phyloP scores from a whole-genome alignment of 2,329 filamentous ascomycete species.

The Talaromyces sp. region DNA sequence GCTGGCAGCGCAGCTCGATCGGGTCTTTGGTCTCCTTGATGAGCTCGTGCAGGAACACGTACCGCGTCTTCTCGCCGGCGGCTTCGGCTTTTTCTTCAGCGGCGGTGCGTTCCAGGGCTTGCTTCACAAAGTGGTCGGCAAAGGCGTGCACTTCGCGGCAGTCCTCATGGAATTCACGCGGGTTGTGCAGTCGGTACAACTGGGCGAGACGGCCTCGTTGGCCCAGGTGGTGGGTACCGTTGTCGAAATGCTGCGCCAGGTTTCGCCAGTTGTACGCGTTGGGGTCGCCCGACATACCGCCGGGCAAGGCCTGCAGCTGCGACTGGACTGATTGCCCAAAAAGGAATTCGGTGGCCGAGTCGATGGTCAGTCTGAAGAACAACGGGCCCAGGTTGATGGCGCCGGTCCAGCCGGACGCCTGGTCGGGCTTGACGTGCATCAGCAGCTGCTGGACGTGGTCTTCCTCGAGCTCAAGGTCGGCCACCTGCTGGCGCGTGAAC shows the following conservation, averaged over 20 bases:
- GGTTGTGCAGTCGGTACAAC: conserved; percentile 5
- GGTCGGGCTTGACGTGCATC: conserved; percentile 61
- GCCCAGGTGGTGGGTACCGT: not conserved
- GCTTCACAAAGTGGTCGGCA: conserved; percentile 7
- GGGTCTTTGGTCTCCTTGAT: conserved; percentile 42
- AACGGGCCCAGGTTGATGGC: conserved; percentile 67
- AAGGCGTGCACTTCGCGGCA: conserved; percentile 5
- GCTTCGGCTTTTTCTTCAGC: not conserved
- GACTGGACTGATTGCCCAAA: conserved; percentile 69
- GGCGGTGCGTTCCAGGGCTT: conserved; percentile 39
- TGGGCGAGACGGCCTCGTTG: not conserved
- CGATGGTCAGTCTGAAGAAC: conserved; percentile 80
- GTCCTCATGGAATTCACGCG: conserved; percentile 1
- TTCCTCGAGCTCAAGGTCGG: conserved; percentile 77
- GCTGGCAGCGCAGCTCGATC: conserved; percentile 43
- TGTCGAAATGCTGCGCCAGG: conserved; percentile 4
- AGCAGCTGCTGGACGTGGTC: conserved; percentile 61
- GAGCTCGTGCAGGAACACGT: conserved; percentile 48
- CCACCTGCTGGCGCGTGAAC: conserved; percentile 79
- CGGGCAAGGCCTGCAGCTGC: conserved; percentile 31
- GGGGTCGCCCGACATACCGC: conserved; percentile 26
- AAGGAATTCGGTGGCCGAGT: conserved; percentile 81
- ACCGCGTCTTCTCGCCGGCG: conserved; percentile 21
- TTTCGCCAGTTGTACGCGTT: conserved; percentile 3
- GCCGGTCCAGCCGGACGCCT: conserved; percentile 42